A percentile compares a stretch with the other conserved stretches of the same genome.
Evolutionary conservation across 75 land plant species (phyloP).

Genomic region (Pinus taeda): DNA sequence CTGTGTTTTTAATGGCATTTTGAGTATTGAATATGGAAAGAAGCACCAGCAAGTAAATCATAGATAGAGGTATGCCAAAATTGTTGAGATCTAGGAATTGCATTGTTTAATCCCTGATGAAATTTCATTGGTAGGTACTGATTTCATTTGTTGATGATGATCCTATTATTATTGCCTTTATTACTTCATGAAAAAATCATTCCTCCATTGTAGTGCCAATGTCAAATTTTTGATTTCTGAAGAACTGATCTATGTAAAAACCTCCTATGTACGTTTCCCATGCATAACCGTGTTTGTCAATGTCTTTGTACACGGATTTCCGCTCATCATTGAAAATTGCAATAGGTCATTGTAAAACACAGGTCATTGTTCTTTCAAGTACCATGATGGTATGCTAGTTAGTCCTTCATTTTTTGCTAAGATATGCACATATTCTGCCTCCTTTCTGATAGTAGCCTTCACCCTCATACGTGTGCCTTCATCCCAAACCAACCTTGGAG

Average conservation of each 20-base stretch:
- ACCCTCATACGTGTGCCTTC: conserved; percentile 26
- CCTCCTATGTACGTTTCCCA: conserved; percentile 46
- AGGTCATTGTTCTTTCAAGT: conserved; percentile 13
- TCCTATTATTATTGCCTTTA: conserved; percentile 44
- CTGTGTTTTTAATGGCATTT: too few species aligned
- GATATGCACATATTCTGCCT: conserved; percentile 22
- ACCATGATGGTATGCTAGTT: conserved; percentile 26
- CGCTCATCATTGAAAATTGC: conserved; percentile 22
- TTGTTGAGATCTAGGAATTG: too few species aligned
- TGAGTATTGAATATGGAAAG: too few species aligned
- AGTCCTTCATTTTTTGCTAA: conserved; percentile 10
- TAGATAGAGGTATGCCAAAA: too few species aligned
- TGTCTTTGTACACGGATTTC: conserved; percentile 26
- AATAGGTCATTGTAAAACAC: conserved; percentile 30
- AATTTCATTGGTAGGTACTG: not conserved
- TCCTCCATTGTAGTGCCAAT: conserved; percentile 34
- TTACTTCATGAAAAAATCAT: conserved; percentile 40
- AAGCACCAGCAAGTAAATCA: too few species aligned
- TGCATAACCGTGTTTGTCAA: conserved; percentile 30
- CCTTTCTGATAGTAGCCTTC: conserved; percentile 24
- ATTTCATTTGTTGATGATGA: conserved; percentile 16
- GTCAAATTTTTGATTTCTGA: conserved; percentile 33
- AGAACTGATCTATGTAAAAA: conserved; percentile 40
- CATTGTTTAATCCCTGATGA: too few species aligned
- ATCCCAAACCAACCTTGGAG: too few species aligned